phyloP scores from a whole-genome alignment of 169 alveolate species.

The Eimeria sp. region DNA sequence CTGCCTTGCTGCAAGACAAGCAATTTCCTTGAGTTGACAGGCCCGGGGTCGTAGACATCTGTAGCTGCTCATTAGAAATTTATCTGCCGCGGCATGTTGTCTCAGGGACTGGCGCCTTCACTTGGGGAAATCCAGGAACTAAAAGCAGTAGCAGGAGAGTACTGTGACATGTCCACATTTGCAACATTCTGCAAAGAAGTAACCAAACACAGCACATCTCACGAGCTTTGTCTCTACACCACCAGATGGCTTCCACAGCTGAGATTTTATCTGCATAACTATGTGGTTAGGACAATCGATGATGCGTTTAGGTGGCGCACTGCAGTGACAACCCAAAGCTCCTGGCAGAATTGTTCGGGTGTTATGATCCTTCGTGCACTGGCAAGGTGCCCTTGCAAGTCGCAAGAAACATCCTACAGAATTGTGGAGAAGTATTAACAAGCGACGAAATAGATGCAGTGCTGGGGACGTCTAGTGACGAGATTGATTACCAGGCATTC shows the following conservation, averaged over 20 bases:
- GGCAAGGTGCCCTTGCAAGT: conserved; percentile 68
- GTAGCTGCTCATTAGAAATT: neutral
- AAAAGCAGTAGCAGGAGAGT: conserved; percentile 51
- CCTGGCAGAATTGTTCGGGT: conserved; percentile 45
- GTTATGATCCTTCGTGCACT: conserved; percentile 51
- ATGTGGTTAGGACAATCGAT: neutral
- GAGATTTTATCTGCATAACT: neutral
- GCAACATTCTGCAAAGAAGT: conserved; percentile 69
- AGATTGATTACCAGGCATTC: conserved; percentile 48
- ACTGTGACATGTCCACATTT: conserved; percentile 68
- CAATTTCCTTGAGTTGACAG: neutral
- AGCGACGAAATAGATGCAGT: conserved; percentile 42
- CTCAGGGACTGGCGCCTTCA: conserved; percentile 72
- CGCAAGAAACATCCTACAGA: conserved; percentile 56
- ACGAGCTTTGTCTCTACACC: neutral
- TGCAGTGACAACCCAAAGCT: conserved; percentile 64
- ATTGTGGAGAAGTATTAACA: conserved; percentile 56
- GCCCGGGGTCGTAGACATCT: neutral
- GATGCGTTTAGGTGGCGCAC: conserved; percentile 51
- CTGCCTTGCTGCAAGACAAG: neutral
- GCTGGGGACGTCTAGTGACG: conserved; percentile 39
- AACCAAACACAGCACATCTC: neutral
- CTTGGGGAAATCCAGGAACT: conserved; percentile 61
- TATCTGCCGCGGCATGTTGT: neutral
- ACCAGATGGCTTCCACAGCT: neutral